Percentiles rank a stretch among this genome's conserved stretches.
phyloP scores from a whole-genome alignment of 345 rosid species.

The Dipteronia dyeriana region DNA sequence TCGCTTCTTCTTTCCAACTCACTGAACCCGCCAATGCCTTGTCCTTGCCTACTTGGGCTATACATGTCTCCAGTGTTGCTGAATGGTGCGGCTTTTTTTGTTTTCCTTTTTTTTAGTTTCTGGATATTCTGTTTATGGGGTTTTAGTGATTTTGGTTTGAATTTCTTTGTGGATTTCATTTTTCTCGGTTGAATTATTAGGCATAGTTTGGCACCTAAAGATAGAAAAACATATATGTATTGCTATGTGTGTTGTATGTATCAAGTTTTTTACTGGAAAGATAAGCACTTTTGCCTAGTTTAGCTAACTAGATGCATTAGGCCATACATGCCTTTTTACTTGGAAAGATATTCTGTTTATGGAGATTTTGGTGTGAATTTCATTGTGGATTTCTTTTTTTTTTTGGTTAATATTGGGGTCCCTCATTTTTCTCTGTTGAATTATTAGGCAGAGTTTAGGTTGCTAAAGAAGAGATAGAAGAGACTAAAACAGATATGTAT shows the following conservation, averaged over 20 bases:
- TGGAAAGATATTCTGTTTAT: too few species aligned
- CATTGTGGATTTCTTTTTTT: too few species aligned
- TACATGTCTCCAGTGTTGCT: constrained; percentile 89
- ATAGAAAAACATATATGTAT: not conserved
- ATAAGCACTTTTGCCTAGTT: not conserved
- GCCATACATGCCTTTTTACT: too few species aligned
- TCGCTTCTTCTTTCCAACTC: constrained; percentile 46
- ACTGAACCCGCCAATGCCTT: constrained; percentile 85
- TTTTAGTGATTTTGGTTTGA: not conserved
- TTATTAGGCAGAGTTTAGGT: too few species aligned
- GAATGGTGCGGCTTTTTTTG: constrained; percentile 57
- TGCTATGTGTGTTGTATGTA: not conserved
- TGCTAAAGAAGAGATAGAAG: not conserved
- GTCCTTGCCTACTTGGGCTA: constrained; percentile 91
- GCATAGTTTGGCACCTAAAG: not conserved
- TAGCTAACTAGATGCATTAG: not conserved
- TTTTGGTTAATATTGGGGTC: too few species aligned
- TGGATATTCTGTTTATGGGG: not conserved
- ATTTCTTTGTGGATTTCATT: not conserved
- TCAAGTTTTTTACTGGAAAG: not conserved
- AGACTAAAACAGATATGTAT: not conserved
- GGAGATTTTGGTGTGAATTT: too few species aligned
- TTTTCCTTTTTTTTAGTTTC: not conserved
- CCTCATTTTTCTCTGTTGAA: not conserved
- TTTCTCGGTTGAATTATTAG: not conserved